Percentiles rank a stretch among this genome's conserved stretches.
Evolutionary conservation across 2,329 filamentous ascomycete species (phyloP).

Genomic region (Aspergillus vadensis): DNA sequence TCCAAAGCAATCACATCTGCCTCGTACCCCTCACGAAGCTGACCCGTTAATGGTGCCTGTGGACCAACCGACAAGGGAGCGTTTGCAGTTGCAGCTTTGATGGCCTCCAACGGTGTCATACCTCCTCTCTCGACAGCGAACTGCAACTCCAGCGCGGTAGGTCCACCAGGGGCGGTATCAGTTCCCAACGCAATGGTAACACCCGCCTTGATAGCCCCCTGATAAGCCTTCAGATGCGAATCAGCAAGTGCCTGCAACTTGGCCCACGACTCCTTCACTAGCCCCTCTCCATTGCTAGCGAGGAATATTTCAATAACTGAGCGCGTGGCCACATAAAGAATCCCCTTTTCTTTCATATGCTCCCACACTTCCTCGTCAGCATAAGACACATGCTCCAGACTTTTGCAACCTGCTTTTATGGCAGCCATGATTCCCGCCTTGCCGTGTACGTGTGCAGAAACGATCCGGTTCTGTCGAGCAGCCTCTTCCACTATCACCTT

Average conservation of each 20-base stretch:
- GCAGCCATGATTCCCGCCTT: slow-evolving; percentile 2
- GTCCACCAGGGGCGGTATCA: background rate
- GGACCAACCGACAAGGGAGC: background rate
- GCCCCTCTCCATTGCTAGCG: background rate
- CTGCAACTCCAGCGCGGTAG: background rate
- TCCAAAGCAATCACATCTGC: slow-evolving; percentile 3
- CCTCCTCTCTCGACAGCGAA: slow-evolving; percentile 3
- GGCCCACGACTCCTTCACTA: slow-evolving; percentile 2
- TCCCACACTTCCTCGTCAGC: slow-evolving; percentile 4
- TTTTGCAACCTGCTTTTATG: slow-evolving; percentile 1
- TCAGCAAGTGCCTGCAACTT: slow-evolving; percentile 1
- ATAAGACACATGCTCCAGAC: slow-evolving; percentile 6
- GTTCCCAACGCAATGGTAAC: slow-evolving; percentile 5
- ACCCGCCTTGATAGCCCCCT: slow-evolving; percentile 3
- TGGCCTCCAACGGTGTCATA: slow-evolving; percentile 2
- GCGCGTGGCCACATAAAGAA: slow-evolving; percentile 3
- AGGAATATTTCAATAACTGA: background rate
- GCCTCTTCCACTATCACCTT: background rate
- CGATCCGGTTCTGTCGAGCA: background rate
- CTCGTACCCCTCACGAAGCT: slow-evolving; percentile 4
- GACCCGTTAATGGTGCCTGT: background rate
- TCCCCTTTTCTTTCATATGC: background rate
- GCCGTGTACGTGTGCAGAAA: slow-evolving; percentile 4
- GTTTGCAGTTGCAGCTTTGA: slow-evolving; percentile 2
- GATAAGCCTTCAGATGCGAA: background rate